Conservation (phyloP, 805 yeast genomes). For the Ogataea pignaliae region DNA sequence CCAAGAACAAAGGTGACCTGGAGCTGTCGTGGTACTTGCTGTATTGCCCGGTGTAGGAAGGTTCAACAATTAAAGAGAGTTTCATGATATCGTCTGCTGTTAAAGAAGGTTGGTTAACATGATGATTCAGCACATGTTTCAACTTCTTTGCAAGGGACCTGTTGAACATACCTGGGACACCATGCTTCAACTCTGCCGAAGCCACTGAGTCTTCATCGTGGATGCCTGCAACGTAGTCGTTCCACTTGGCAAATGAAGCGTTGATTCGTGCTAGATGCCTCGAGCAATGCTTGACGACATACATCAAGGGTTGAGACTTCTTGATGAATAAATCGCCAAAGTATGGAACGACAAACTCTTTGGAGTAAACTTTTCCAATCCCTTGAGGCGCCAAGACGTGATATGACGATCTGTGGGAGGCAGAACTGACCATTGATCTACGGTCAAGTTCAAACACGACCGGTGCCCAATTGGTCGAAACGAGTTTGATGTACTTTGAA, state of each 20-base stretch:
- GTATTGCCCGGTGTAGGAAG: slow-evolving; percentile 46
- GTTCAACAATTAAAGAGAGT: slow-evolving; percentile 60
- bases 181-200: slow-evolving; percentile 2
- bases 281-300: slow-evolving; percentile 49
- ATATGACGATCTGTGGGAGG: slow-evolving; percentile 54
- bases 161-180: slow-evolving; percentile 4
- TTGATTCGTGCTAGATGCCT: slow-evolving; percentile 62
- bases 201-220: slow-evolving; percentile 36
- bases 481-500: slow-evolving; percentile 49
- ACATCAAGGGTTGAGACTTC: slow-evolving; percentile 30
- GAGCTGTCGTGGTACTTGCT: slow-evolving; percentile 39
- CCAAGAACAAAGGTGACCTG: slow-evolving; percentile 54
- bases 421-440: slow-evolving; percentile 55
- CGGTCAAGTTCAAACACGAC: slow-evolving; percentile 86
- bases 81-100: slow-evolving; percentile 55
- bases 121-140: slow-evolving; percentile 41
- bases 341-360: slow-evolving; percentile 77
- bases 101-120: slow-evolving; percentile 37
- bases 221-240: slow-evolving; percentile 54
- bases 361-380: slow-evolving; percentile 70
- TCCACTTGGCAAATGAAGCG: slow-evolving; percentile 80
- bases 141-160: slow-evolving; percentile 9
- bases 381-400: slow-evolving; percentile 86
- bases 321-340: slow-evolving; percentile 79
- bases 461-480: slow-evolving; percentile 86